These are phyloP conservation scores for Volvox reticuliferus DNA, from an alignment of 139 green algal species.

Conservation along the genomic window DNA sequence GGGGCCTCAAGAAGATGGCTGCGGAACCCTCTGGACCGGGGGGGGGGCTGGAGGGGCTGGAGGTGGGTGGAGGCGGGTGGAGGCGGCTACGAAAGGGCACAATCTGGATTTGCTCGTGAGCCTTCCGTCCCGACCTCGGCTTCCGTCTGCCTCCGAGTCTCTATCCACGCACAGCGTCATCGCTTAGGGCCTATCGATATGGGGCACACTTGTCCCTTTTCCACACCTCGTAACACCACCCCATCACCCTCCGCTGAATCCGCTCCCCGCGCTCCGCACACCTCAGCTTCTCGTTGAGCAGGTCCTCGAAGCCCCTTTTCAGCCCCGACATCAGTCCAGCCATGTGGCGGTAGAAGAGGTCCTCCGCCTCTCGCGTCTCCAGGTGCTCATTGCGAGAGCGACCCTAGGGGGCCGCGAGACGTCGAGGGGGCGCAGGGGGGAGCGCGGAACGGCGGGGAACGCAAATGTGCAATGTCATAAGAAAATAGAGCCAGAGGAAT, in stretches of 20 bases:
- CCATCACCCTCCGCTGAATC: background rate
- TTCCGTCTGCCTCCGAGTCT: too few species aligned
- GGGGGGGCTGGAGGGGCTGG: too few species aligned
- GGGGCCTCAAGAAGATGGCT: too few species aligned
- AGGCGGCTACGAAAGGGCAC: too few species aligned
- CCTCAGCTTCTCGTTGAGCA: constrained; percentile 39
- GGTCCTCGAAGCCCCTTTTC: constrained; percentile 30
- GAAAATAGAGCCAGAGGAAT: too few species aligned
- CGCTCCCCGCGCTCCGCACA: background rate
- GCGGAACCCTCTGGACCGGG: too few species aligned
- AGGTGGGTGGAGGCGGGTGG: too few species aligned
- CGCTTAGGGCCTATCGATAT: too few species aligned
- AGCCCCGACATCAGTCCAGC: constrained; percentile 10
- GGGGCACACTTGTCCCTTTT: too few species aligned
- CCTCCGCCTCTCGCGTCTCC: constrained; percentile 39
- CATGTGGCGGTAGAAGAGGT: constrained; percentile 34
- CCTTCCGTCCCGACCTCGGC: too few species aligned
- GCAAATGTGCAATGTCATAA: background rate
- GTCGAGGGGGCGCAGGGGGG: background rate
- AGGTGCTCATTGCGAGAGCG: constrained; percentile 16
- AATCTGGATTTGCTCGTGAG: too few species aligned
- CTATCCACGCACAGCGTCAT: too few species aligned
- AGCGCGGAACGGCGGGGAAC: background rate
- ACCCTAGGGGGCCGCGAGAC: constrained; percentile 3
- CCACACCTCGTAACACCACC: background rate